Evolutionary conservation across 2,329 filamentous ascomycete species (phyloP), one percentile per base, ranked within the genome.

Genomic region (Penicillium sp.): DNA sequence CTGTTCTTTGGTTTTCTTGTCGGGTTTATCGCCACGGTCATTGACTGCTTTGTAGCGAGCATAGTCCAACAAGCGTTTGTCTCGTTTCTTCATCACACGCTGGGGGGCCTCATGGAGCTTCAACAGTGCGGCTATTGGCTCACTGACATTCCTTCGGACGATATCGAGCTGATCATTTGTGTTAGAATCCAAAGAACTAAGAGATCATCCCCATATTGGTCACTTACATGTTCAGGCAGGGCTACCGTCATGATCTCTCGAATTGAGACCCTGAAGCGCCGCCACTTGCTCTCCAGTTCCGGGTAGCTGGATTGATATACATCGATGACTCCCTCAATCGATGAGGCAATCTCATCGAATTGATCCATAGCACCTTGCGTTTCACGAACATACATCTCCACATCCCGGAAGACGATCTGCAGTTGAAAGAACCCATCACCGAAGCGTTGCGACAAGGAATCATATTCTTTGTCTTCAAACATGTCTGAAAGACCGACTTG

Each of bases 211-310:
- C n/a, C n/a, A n/a, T n/a, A n/a, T n/a, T n/a, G n/a, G n/a, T n/a
- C n/a, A 17, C 64, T 60, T 54, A 89, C 82, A 71, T 95, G 89
- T 51, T 90, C 84, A 43, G 88, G 84, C 14, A 96, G 72, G 3
- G 85, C 84, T 47, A 88, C 78, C 43, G 82, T 84, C 55, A 89
- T 82, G 48, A 96, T 79, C 54, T 95, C 89, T 48, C 85, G 79
- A 66, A 94, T 85, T 22, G 84, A 84, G 56, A 88, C 80, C 50
- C 88, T 90, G 65, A 95, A 92, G 45, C 83, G 85, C 33, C 88
- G 84, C 86, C 90, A 96, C 61, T 93, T 94, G 70, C 84, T 89
- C 65, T 95, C 89, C 27, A 93, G 71, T 61, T 96, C 89, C 0
- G 86, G 81, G 60, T 87, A 80, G 41, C 76, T 79, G 33, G 83